A percentile compares a stretch with the other conserved stretches of the same genome.
Evolutionary conservation across 345 rosid genomes (phyloP).

Genomic region (Geranium rotundifolium): DNA sequence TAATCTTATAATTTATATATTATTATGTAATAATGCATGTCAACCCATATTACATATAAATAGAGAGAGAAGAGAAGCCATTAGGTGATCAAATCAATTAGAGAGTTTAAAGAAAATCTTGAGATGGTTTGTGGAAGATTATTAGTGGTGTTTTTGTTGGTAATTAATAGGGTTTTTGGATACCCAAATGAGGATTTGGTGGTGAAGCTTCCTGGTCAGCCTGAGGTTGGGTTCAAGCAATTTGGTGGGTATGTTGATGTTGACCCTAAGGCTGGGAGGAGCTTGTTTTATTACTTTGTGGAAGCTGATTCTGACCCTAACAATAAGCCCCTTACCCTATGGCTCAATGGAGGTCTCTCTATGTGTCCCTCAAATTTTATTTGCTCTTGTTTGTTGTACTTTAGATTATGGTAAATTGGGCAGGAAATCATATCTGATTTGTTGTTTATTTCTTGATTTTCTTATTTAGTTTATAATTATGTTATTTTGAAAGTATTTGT

Average conservation of each 20-base stretch:
- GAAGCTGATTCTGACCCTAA: conserved; percentile 59
- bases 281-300: conserved; percentile 86
- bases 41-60: too few relatives aligned
- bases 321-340: conserved; percentile 66
- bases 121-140: conserved; percentile 2
- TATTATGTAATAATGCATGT: too few relatives aligned
- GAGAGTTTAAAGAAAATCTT: too few relatives aligned
- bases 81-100: too few relatives aligned
- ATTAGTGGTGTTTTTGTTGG: conserved; percentile 15
- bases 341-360: conserved; percentile 82
- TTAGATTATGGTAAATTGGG: too few relatives aligned
- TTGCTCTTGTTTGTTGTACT: not conserved
- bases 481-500: too few relatives aligned
- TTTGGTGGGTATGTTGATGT: conserved; percentile 78
- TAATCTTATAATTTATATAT: too few relatives aligned
- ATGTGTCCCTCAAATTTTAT: not conserved
- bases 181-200: conserved; percentile 72
- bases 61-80: too few relatives aligned
- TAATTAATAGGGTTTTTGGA: conserved; percentile 21
- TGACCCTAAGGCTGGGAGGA: conserved; percentile 57
- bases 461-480: too few relatives aligned
- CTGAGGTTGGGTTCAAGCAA: conserved; percentile 58
- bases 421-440: too few relatives aligned
- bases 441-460: too few relatives aligned
- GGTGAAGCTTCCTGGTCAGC: conserved; percentile 67